Conservation (phyloP, 768 basidiomycete species). For the Collybia nuda region DNA sequence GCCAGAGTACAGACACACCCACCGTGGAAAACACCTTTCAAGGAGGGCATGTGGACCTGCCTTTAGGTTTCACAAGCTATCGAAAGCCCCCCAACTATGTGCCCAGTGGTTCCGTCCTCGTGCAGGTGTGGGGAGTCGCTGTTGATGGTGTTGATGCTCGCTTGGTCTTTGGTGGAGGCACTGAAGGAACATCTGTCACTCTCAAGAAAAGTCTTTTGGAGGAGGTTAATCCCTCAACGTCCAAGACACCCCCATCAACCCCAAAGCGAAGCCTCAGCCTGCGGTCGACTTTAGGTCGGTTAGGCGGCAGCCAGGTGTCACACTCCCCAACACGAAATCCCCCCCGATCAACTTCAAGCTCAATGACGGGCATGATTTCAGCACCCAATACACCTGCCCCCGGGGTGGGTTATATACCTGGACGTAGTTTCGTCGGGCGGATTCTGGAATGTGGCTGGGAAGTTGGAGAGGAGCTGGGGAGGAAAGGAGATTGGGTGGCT, state of each 20-base stretch:
- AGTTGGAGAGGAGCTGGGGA: constrained; percentile 61
- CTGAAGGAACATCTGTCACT: constrained; percentile 6
- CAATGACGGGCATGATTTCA: not conserved
- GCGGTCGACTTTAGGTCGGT: constrained; percentile 17
- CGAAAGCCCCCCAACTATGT: constrained; percentile 74
- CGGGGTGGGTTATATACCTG: constrained; percentile 80
- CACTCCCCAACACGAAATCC: not conserved
- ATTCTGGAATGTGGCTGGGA: constrained; percentile 84
- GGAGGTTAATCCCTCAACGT: constrained; percentile 1
- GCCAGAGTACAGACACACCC: constrained; percentile 15
- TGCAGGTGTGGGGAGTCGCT: constrained; percentile 90
- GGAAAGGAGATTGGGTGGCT: constrained; percentile 85
- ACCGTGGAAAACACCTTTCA: not conserved
- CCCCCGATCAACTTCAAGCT: not conserved
- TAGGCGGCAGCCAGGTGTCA: constrained; percentile 2
- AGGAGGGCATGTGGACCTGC: constrained; percentile 10
- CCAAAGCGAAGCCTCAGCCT: constrained; percentile 18
- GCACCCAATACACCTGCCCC: constrained; percentile 13
- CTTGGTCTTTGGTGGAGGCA: constrained; percentile 45
- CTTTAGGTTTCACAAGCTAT: constrained; percentile 69
- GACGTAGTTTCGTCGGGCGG: constrained; percentile 83
- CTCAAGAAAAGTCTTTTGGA: not conserved
- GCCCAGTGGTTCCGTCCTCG: constrained; percentile 65
- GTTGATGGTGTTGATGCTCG: constrained; percentile 73
- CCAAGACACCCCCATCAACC: constrained; percentile 6